phyloP scores from a whole-genome alignment of 2,329 filamentous ascomycete genomes.

The Diplodia intermedia region DNA sequence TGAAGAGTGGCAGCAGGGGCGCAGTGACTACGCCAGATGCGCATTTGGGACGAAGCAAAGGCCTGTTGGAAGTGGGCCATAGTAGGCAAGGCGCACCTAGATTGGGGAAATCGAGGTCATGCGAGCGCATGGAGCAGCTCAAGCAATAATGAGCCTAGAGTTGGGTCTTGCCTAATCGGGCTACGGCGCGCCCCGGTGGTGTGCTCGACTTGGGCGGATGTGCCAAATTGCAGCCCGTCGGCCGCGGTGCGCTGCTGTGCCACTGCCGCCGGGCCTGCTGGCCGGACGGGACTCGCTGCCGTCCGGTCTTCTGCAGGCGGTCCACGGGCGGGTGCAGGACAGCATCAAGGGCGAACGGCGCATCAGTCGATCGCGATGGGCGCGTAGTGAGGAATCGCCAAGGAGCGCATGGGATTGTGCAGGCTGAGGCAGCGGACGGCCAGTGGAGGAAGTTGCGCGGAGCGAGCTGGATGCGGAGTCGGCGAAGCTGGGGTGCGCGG shows the following conservation, averaged over 20 bases:
- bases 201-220: background rate
- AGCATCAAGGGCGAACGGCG: background rate
- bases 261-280: background rate
- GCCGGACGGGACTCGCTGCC: slow-evolving; percentile 11
- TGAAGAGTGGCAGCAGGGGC: background rate
- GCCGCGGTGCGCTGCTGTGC: background rate
- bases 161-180: slow-evolving; percentile 17
- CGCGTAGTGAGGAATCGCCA: background rate
- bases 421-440: background rate
- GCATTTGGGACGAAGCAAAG: background rate
- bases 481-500: background rate
- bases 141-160: slow-evolving; percentile 18
- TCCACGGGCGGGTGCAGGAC: slow-evolving; percentile 1
- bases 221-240: background rate
- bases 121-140: slow-evolving; percentile 19
- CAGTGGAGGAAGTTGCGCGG: background rate
- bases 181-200: slow-evolving; percentile 1
- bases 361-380: slow-evolving; percentile 5
- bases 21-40: slow-evolving; percentile 6
- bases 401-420: background rate
- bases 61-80: background rate
- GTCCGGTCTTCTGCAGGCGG: background rate
- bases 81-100: background rate
- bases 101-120: slow-evolving; percentile 18
- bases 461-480: slow-evolving; percentile 1